phyloP scores from a whole-genome alignment of 2,329 filamentous ascomycete species.

The Xylaria arbuscula region DNA sequence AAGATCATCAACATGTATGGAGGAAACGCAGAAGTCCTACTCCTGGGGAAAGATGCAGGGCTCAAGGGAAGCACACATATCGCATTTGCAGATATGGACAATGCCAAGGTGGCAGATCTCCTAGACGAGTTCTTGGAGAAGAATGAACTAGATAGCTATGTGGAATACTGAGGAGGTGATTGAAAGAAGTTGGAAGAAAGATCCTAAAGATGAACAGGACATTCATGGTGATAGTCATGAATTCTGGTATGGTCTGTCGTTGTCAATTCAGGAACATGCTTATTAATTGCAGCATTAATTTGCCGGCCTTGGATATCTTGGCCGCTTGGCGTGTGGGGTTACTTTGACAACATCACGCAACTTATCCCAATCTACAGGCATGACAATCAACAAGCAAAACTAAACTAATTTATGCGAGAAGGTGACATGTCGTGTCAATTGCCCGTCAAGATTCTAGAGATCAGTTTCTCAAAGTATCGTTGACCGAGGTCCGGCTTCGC shows the following conservation, averaged over 20 bases:
- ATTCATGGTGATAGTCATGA: neutral
- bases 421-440: no score
- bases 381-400: no score
- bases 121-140: slow-evolving; percentile 44
- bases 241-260: neutral
- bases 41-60: slow-evolving; percentile 43
- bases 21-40: slow-evolving; percentile 45
- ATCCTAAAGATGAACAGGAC: neutral
- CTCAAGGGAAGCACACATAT: slow-evolving; percentile 47
- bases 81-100: slow-evolving; percentile 49
- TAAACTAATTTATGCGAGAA: no score
- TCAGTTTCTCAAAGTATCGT: no score
- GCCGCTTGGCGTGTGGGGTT: no score
- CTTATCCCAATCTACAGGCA: no score
- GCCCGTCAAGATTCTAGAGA: no score
- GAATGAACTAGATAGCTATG: slow-evolving; percentile 42
- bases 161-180: neutral
- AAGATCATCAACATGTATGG: slow-evolving; percentile 48
- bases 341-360: no score
- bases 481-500: no score
- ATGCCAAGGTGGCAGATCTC: slow-evolving; percentile 45
- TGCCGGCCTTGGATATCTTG: no score
- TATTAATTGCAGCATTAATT: neutral
- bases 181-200: neutral
- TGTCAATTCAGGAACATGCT: neutral